These are phyloP conservation scores for Bryum argenteum DNA, from an alignment of 225 moss, liverwort and hornwort species.

Conservation along the genomic window DNA sequence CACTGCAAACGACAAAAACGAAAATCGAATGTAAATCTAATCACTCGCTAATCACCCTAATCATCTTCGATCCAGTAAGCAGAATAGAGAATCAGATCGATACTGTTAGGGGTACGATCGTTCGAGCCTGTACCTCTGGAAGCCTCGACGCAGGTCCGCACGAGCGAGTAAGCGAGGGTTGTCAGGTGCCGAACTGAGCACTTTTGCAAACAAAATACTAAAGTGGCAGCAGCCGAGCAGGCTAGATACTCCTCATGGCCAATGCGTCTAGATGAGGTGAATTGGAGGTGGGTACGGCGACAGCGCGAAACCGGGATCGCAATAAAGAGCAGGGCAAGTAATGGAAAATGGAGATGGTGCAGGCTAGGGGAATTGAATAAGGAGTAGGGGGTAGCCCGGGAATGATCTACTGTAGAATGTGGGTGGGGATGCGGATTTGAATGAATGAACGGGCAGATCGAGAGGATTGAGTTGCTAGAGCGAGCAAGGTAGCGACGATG, in stretches of 20 bases:
- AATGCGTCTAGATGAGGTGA: not conserved
- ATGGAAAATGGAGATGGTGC: not conserved
- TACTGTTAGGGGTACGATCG: too few relatives aligned
- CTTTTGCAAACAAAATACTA: not conserved
- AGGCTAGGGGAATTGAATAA: conserved; percentile 7
- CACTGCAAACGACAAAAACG: not conserved
- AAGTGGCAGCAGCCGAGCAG: not conserved
- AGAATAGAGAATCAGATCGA: not conserved
- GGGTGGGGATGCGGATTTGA: too few relatives aligned
- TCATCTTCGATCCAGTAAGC: not conserved
- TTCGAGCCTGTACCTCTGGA: too few relatives aligned
- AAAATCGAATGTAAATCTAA: not conserved
- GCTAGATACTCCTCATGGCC: not conserved
- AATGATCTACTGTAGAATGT: not conserved
- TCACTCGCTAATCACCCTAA: not conserved
- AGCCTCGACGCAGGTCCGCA: too few relatives aligned
- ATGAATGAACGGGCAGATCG: too few relatives aligned
- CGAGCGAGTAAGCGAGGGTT: too few relatives aligned
- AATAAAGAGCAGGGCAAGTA: not conserved
- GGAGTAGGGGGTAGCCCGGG: not conserved
- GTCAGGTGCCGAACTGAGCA: too few relatives aligned
- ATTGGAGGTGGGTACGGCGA: conserved; percentile 10
- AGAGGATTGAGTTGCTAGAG: not conserved
- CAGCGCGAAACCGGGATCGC: conserved; percentile 33
- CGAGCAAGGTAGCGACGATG: conserved; percentile 2